Evolutionary conservation across 805 yeast species (phyloP).

Genomic region (Dipodascopsis uninucleata): DNA sequence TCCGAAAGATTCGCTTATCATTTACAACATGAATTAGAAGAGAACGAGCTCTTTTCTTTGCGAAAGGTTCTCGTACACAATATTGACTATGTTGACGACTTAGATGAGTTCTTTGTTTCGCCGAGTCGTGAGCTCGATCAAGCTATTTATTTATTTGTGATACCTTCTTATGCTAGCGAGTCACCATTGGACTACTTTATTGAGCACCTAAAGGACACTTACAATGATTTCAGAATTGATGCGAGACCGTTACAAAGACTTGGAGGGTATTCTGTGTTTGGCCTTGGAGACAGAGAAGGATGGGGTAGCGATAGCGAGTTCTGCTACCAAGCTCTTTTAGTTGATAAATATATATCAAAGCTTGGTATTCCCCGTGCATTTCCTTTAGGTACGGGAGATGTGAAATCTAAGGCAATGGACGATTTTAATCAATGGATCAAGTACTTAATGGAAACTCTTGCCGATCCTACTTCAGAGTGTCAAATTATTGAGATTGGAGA

Average conservation of each 20-base stretch:
- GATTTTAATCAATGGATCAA: conserved; percentile 66
- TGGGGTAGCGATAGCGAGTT: conserved; percentile 73
- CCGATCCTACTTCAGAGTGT: conserved; percentile 58
- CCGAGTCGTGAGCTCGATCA: conserved; percentile 42
- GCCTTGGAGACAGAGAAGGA: conserved; percentile 81
- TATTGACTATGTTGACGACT: conserved; percentile 76
- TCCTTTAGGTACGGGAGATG: conserved; percentile 80
- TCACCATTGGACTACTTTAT: conserved; percentile 86
- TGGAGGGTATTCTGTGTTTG: conserved; percentile 79
- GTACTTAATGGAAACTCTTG: conserved; percentile 54
- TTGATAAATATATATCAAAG: conserved; percentile 72
- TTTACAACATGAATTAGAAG: conserved; percentile 41
- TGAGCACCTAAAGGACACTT: conserved; percentile 74
- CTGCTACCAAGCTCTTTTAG: conserved; percentile 77
- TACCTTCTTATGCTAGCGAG: conserved; percentile 90
- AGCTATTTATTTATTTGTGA: conserved; percentile 61
- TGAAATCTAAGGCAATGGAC: conserved; percentile 56
- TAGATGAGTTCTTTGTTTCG: conserved; percentile 74
- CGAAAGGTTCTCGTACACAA: conserved; percentile 50
- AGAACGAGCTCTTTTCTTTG: conserved; percentile 28
- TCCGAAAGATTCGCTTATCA: conserved; percentile 64
- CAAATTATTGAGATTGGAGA: conserved; percentile 57
- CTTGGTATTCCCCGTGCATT: conserved; percentile 81
- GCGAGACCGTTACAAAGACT: conserved; percentile 67
- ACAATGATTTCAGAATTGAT: conserved; percentile 80